Base-by-base conservation (phyloP, 345 rosid genomes). In the Cochlearia excelsa region DNA sequence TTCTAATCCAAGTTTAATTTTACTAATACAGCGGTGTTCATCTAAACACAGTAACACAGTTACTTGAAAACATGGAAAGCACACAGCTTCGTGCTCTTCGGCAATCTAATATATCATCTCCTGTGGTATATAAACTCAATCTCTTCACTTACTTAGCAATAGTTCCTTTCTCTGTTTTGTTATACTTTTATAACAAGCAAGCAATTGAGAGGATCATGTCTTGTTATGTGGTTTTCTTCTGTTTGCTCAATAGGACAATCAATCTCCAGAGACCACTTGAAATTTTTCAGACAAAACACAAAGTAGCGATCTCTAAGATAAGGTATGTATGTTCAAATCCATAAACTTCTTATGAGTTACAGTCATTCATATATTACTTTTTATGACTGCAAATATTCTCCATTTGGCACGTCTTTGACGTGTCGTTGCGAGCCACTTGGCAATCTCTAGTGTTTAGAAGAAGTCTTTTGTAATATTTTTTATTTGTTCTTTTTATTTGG, bases 21-120 rank as follows among this genome's bases (percentile, higher is more conserved):
- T 29, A 51, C 9, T 16, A 3, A 26, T 34, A 5, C 56, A 70
- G 65, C 1, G 65, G 60, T 0, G 69, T 70, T 63, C 74, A 63
- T 50, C 46, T 63, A 31, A 70, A 70, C 31, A 70, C 74, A 5
- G 69, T 63, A 45, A 70, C 74, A 0, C 69, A 63, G n/a, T 63
- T 70, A 57, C 74, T 63, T 51, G 74, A 70, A 63, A 70, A 63
- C 65, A 63, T 70, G 65, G 74, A 70, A 63, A 70, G 33, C 65
- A 56, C 74, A 0, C 74, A 70, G 54, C 69, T 70, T 50, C 69
- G 69, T 50, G 65, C 74, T 57, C 69, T 70, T 70, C 65, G 74
- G 51, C 59, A 63, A 9, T 63, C 74, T 37, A 35, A 57, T n/a
- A 55, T 69, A 4, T 48, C 65, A 16, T 16, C 23, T 37, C 59